A percentile compares a stretch with the other conserved stretches of the same genome.
Evolutionary conservation across 164 flowering plant species (phyloP).

Genomic region (Chimonanthus praecox): DNA sequence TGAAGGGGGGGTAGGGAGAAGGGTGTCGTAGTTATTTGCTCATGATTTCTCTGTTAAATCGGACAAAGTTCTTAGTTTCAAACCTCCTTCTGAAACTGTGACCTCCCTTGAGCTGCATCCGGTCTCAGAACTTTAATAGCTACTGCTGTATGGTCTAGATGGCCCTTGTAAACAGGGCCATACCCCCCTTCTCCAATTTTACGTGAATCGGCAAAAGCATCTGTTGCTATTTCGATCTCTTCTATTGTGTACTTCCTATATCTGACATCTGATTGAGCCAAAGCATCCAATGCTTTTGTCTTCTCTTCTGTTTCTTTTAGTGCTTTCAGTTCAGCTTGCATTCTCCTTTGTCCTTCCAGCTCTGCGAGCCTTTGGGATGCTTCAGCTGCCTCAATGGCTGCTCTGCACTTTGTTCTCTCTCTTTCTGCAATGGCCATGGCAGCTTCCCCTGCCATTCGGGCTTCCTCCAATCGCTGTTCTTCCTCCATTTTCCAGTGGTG

Average conservation of each 20-base stretch:
- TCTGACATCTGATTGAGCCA: constrained; percentile 33
- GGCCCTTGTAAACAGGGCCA: constrained; percentile 63
- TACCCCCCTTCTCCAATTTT: constrained; percentile 87
- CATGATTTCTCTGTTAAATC: too few relatives aligned
- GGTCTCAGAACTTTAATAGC: constrained; percentile 75
- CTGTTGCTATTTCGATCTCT: constrained; percentile 65
- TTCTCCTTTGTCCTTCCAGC: constrained; percentile 65
- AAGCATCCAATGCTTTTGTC: constrained; percentile 27
- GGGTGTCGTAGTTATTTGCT: too few relatives aligned
- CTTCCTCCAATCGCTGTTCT: constrained; percentile 54
- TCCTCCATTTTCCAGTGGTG: constrained; percentile 84
- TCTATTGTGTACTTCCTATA: constrained; percentile 64
- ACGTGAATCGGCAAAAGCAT: constrained; percentile 32
- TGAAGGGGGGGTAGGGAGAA: too few relatives aligned
- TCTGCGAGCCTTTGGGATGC: constrained; percentile 67
- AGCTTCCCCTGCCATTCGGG: constrained; percentile 57
- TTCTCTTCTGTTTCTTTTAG: constrained; percentile 53
- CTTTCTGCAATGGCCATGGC: constrained; percentile 54
- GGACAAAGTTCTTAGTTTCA: not conserved
- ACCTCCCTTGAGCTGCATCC: constrained; percentile 79
- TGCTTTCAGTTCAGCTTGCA: constrained; percentile 56
- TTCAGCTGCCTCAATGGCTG: constrained; percentile 74
- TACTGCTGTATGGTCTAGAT: constrained; percentile 62
- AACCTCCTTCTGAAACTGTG: constrained; percentile 78
- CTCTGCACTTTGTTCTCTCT: constrained; percentile 64